Evolutionary conservation across 2,329 filamentous ascomycete species (phyloP), one percentile per base, ranked within the genome.

Genomic region (Myriosclerotinia scirpicola): DNA sequence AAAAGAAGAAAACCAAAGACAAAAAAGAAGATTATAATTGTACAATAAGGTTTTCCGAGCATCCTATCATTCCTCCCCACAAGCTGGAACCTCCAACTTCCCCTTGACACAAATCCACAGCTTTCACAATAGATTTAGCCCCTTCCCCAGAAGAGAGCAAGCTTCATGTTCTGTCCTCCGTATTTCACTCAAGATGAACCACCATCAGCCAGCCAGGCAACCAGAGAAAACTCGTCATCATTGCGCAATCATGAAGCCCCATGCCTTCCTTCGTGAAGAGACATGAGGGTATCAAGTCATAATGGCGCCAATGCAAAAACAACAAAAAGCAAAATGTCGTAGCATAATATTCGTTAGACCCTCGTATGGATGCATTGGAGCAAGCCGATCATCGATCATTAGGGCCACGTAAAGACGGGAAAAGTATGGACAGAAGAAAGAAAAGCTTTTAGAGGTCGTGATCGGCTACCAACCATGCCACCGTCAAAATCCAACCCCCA

Each of bases 21-120:
- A 34, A 44, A 38, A 70, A 60, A 55, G 64, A 71, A 74, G 73
- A 73, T 73, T 73, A 68, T 76, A 76, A 73, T 76, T 75, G 71
- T 76, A 75, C 73, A 76, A 71, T 71, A 68, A 63, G 56, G 54
- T 69, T 65, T 71, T 70, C 70, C 67, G 68, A 66, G 58, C 54
- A 66, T 58, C 61, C 66, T 64, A 42, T 34, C 62, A 44, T 60
- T 61, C 66, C 68, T 69, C 67, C 67, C 65, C 72, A 67, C 55
- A 65, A 67, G 61, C 64, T 52, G 54, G 48, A 53, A 58, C 53
- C 64, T 42, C 60, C 46, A 30, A 53, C 26, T 14, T 38, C 22
- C 34, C 38, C 46, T 40, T 63, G 54, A 46, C 42, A 54, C 22
- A 40, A 64, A 46, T 64, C 63, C 61, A 54, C 20, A 52, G 38